Base-by-base conservation (phyloP, 2,329 filamentous ascomycete genomes). In the Mariannaea elegans region DNA sequence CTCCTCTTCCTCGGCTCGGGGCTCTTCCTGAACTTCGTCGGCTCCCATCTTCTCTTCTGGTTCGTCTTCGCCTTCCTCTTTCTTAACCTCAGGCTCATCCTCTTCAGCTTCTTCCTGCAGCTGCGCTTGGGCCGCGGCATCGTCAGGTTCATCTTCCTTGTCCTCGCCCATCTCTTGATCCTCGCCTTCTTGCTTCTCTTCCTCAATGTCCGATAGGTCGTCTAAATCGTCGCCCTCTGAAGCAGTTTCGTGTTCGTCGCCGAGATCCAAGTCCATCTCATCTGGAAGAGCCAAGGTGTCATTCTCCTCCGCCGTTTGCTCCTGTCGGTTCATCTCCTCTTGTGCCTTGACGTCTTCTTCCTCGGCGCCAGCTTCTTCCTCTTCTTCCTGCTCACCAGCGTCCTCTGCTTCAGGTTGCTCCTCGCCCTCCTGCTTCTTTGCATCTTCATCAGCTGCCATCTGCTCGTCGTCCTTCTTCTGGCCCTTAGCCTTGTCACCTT, bases 261-360 rank as follows among this genome's bases (percentile, higher is more conserved):
- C 90, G 55, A 95, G 84, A 64, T 94, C 87, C 74, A 97, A 84
- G 57, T 96, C 89, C 82, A 97, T 90, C 65, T 97, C 92, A 39
- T 97, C 93, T 0, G 93, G 93, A 19, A 97, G 81, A 44, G 94
- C 93, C 60, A 97, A 81, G 2, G 90, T 88, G 61, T 97, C 89
- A 68, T 93, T 89, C 72, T 97, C 90, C 67, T 94, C 86, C 2
- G 92, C 86, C 69, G 94, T 90, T 50, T 93, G 90, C 60, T 94
- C 87, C 67, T 89, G 86, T 45, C 80, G 80, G 65, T 86, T 86
- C 45, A 83, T 73, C 62, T 88, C 84, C 27, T 87, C 84, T 61
- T 84, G 81, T 5, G 80, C 78, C 48, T 81, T 77, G 14, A 82
- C 78, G 27, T 87, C 84, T 62, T 88, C 84, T 69, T 81, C 83